Conservation (phyloP, 306 rosid genomes). For the Biancaea sappan region DNA sequence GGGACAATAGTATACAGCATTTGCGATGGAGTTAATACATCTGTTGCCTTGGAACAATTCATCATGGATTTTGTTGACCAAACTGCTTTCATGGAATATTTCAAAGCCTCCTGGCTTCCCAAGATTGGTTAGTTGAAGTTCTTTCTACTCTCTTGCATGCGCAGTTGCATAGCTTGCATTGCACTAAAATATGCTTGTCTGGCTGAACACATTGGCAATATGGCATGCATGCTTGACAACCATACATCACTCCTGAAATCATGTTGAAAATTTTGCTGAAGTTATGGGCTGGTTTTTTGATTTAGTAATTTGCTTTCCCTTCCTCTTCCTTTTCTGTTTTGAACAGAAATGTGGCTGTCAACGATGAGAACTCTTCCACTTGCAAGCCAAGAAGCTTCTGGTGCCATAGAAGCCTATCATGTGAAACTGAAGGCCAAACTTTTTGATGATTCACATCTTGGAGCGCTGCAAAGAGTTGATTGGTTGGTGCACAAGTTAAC, state of each 20-base stretch:
- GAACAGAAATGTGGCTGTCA: slow-evolving; percentile 94
- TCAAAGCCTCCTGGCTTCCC: slow-evolving; percentile 80
- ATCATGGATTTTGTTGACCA: slow-evolving; percentile 84
- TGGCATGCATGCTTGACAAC: slow-evolving; percentile 23
- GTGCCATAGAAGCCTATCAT: slow-evolving; percentile 92
- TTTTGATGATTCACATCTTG: slow-evolving; percentile 93
- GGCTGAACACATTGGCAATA: slow-evolving; percentile 1
- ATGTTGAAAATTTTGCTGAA: slow-evolving; percentile 17
- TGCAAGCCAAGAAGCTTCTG: slow-evolving; percentile 95
- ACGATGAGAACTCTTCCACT: slow-evolving; percentile 70
- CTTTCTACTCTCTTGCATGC: slow-evolving; percentile 44
- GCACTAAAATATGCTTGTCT: not conserved
- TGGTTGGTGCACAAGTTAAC: slow-evolving; percentile 96
- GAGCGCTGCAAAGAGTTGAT: slow-evolving; percentile 95
- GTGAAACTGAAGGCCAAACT: slow-evolving; percentile 85
- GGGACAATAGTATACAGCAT: slow-evolving; percentile 71
- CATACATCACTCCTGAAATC: not conserved
- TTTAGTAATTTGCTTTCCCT: slow-evolving; percentile 20
- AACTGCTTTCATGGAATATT: slow-evolving; percentile 85
- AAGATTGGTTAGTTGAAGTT: slow-evolving; percentile 77
- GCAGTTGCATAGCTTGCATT: no score
- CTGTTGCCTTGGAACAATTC: slow-evolving; percentile 60
- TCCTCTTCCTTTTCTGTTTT: slow-evolving; percentile 8
- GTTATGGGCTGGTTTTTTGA: not conserved
- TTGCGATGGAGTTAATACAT: slow-evolving; percentile 64